Evolutionary conservation across 129 eudicot species (phyloP).

Genomic region (Pseudognaphalium luteoalbum): DNA sequence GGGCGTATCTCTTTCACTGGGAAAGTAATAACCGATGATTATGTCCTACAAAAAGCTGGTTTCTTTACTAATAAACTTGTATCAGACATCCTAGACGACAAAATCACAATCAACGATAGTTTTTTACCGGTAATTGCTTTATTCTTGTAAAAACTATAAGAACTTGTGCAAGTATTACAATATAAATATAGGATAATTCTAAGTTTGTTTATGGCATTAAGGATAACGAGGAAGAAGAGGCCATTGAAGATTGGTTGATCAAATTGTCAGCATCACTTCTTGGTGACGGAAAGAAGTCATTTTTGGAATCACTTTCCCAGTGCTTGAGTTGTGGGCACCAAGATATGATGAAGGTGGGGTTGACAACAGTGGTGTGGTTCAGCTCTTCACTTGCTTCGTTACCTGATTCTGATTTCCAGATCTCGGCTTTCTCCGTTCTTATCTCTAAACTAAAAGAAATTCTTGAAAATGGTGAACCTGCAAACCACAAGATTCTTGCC

Average conservation of each 20-base stretch:
- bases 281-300: conserved; percentile 61
- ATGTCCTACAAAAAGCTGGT: conserved; percentile 65
- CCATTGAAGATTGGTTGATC: conserved; percentile 57
- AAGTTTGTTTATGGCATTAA: conserved; percentile 21
- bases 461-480: conserved; percentile 44
- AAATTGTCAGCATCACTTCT: conserved; percentile 61
- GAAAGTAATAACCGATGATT: conserved; percentile 66
- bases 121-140: conserved; percentile 35
- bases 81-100: conserved; percentile 36
- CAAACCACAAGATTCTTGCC: conserved; percentile 73
- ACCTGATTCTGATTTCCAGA: conserved; percentile 41
- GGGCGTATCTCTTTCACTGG: conserved; percentile 64
- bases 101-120: conserved; percentile 28
- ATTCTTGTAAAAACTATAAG: neutral
- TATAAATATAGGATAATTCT: neutral
- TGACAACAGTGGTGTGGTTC: conserved; percentile 66
- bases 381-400: conserved; percentile 52
- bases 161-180: neutral
- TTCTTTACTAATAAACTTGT: conserved; percentile 45
- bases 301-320: conserved; percentile 59
- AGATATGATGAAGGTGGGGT: conserved; percentile 48
- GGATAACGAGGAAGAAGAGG: conserved; percentile 61
- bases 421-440: conserved; percentile 53
- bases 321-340: conserved; percentile 50
- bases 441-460: conserved; percentile 44